Evolutionary conservation across 139 green algal species (phyloP).

Genomic region (Spirogloea muscicola): DNA sequence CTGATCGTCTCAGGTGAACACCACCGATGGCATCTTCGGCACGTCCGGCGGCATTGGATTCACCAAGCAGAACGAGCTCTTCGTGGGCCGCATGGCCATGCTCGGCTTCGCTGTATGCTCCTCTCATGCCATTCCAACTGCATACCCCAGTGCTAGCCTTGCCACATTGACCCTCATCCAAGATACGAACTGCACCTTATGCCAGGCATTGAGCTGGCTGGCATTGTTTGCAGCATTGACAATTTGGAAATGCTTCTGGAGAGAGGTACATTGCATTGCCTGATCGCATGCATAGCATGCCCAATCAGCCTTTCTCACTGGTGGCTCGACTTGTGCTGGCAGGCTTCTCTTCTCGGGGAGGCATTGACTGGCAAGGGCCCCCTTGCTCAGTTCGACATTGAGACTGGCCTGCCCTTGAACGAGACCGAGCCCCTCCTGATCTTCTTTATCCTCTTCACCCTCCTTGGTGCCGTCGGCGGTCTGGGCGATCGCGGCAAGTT

Average conservation of each 20-base stretch:
- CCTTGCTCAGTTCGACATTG: slow-evolving; percentile 64
- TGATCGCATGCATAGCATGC: too few relatives aligned
- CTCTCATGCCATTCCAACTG: too few relatives aligned
- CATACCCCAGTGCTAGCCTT: too few relatives aligned
- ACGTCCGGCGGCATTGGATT: slow-evolving; percentile 54
- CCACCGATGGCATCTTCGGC: slow-evolving; percentile 36
- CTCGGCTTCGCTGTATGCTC: slow-evolving; percentile 62
- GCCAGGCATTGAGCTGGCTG: too few relatives aligned
- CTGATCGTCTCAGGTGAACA: too few relatives aligned
- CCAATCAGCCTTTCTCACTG: too few relatives aligned
- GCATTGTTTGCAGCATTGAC: too few relatives aligned
- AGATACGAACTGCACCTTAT: too few relatives aligned
- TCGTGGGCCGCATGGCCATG: slow-evolving; percentile 74
- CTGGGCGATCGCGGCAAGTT: slow-evolving; percentile 29
- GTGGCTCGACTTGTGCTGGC: too few relatives aligned
- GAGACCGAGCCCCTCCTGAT: slow-evolving; percentile 66
- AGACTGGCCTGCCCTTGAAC: slow-evolving; percentile 61
- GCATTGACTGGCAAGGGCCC: slow-evolving; percentile 68
- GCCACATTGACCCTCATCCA: too few relatives aligned
- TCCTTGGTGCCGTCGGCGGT: slow-evolving; percentile 39
- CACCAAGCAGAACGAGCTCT: slow-evolving; percentile 76
- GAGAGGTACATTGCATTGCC: too few relatives aligned
- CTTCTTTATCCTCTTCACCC: slow-evolving; percentile 54
- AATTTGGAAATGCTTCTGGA: too few relatives aligned
- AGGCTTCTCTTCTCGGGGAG: slow-evolving; percentile 69